These are phyloP conservation scores for Coccomyxa subellipsoidea DNA, from an alignment of 163 green algal genomes.

Conservation along the genomic window DNA sequence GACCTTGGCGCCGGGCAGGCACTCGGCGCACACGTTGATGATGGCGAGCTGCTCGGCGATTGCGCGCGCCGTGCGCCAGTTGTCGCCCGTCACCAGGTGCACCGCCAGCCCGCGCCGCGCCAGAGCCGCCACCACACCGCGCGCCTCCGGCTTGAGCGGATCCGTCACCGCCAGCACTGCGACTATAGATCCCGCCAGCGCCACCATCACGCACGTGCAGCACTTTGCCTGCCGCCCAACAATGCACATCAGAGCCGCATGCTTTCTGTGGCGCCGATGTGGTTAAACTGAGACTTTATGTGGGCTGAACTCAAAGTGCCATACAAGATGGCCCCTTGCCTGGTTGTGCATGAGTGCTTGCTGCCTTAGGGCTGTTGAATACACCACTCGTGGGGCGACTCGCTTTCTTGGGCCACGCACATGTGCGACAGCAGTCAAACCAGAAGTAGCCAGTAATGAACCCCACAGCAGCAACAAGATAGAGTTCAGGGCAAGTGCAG, in stretches of 20 bases:
- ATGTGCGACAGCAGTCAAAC: too few species aligned
- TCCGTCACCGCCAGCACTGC: slow-evolving; percentile 78
- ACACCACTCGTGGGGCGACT: too few species aligned
- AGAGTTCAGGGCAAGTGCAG: too few species aligned
- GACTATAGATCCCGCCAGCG: slow-evolving; percentile 45
- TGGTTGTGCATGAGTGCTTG: too few species aligned
- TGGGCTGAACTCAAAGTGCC: too few species aligned
- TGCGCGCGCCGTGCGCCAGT: slow-evolving; percentile 67
- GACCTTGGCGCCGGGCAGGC: slow-evolving; percentile 47
- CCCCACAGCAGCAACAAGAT: too few species aligned
- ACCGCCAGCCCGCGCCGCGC: slow-evolving; percentile 49
- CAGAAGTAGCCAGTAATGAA: too few species aligned
- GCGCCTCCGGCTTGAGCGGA: slow-evolving; percentile 85
- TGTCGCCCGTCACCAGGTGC: slow-evolving; percentile 77
- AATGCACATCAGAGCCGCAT: slow-evolving; percentile 30
- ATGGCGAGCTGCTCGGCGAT: slow-evolving; percentile 58
- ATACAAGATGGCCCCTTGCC: too few species aligned
- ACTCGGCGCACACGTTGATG: slow-evolving; percentile 46
- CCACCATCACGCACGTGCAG: slow-evolving; percentile 63
- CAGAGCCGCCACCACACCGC: slow-evolving; percentile 73
- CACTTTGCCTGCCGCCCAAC: slow-evolving; percentile 35
- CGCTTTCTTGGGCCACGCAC: too few species aligned
- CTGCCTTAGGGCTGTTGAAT: too few species aligned
- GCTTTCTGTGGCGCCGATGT: too few species aligned
- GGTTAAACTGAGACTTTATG: too few species aligned